A percentile compares a stretch with the other conserved stretches of the same genome.
Conservation (phyloP, 768 basidiomycete species). For the Cystobasidium tubakii region DNA sequence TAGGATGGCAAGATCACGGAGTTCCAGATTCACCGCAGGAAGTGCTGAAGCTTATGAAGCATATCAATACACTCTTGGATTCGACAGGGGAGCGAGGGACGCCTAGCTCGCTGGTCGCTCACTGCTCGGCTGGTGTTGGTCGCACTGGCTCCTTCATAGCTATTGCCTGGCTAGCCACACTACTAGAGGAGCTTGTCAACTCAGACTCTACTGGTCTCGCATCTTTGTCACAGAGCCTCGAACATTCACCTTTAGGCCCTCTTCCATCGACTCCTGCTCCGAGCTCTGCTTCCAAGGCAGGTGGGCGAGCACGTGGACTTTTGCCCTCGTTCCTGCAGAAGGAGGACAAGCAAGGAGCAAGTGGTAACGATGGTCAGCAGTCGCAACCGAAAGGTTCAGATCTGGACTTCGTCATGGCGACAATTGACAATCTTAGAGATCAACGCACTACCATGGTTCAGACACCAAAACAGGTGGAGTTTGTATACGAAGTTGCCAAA, state of each 20-base stretch:
- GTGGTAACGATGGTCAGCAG: neutral
- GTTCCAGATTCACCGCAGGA: constrained; percentile 54
- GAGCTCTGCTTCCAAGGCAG: neutral
- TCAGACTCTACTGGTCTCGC: neutral
- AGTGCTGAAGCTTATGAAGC: constrained; percentile 7
- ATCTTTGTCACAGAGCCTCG: neutral
- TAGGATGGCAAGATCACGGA: constrained; percentile 53
- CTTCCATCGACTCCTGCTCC: neutral
- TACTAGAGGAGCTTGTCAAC: constrained; percentile 15
- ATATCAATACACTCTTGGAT: neutral
- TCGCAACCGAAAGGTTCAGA: neutral
- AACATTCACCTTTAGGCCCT: neutral
- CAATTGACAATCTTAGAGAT: constrained; percentile 42
- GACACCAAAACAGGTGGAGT: constrained; percentile 39
- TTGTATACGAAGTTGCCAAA: constrained; percentile 30
- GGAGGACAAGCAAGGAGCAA: neutral
- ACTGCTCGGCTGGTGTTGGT: constrained; percentile 82
- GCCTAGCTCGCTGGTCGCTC: constrained; percentile 56
- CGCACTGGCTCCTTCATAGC: constrained; percentile 82
- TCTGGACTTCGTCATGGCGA: constrained; percentile 36
- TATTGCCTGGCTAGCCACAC: constrained; percentile 68
- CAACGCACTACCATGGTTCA: constrained; percentile 44
- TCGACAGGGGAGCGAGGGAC: neutral
- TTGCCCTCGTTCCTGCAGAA: constrained; percentile 5
- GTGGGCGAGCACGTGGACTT: neutral